phyloP scores from a whole-genome alignment of 495 filamentous ascomycete genomes.

The Aspergillus incahuasiensis region DNA sequence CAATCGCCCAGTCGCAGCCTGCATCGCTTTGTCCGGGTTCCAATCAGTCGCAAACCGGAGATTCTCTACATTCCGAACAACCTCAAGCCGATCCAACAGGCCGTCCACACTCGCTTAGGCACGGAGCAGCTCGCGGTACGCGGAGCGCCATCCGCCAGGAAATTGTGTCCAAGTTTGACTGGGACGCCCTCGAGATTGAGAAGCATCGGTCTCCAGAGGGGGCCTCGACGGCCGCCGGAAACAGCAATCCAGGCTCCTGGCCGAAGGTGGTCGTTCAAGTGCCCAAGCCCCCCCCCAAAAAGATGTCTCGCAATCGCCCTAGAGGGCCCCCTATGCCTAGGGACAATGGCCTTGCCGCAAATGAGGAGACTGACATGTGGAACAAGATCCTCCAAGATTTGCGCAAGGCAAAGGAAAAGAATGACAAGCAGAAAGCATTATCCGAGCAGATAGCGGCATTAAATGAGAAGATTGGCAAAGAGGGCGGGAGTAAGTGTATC shows the following conservation, averaged over 20 bases:
- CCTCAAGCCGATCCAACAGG: slow-evolving; percentile 1
- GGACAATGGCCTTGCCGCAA: slow-evolving; percentile 47
- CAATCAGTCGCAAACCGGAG: not conserved
- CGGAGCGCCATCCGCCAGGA: slow-evolving; percentile 17
- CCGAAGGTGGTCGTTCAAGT: slow-evolving; percentile 5
- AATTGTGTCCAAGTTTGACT: slow-evolving; percentile 20
- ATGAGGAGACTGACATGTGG: slow-evolving; percentile 64
- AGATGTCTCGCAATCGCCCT: slow-evolving; percentile 46
- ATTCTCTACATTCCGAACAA: not conserved
- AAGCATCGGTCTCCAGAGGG: slow-evolving; percentile 9
- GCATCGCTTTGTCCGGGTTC: slow-evolving; percentile 1
- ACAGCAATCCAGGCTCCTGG: slow-evolving; percentile 9
- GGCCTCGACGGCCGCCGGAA: slow-evolving; percentile 7
- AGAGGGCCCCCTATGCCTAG: slow-evolving; percentile 35
- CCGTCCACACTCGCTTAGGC: slow-evolving; percentile 16
- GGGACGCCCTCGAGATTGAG: slow-evolving; percentile 21
- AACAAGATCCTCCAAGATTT: slow-evolving; percentile 56
- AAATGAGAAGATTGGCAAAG: slow-evolving; percentile 44
- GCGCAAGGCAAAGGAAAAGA: slow-evolving; percentile 56
- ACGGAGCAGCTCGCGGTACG: slow-evolving; percentile 24
- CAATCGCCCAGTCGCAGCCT: not conserved
- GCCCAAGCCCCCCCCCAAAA: not conserved
- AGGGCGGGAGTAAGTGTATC: slow-evolving; percentile 39
- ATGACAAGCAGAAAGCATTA: slow-evolving; percentile 48
- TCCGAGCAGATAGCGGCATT: slow-evolving; percentile 50